Percentiles rank a stretch among this genome's conserved stretches.
Evolutionary conservation across 2,329 filamentous ascomycete species (phyloP).

Genomic region (Elsinoe australis): DNA sequence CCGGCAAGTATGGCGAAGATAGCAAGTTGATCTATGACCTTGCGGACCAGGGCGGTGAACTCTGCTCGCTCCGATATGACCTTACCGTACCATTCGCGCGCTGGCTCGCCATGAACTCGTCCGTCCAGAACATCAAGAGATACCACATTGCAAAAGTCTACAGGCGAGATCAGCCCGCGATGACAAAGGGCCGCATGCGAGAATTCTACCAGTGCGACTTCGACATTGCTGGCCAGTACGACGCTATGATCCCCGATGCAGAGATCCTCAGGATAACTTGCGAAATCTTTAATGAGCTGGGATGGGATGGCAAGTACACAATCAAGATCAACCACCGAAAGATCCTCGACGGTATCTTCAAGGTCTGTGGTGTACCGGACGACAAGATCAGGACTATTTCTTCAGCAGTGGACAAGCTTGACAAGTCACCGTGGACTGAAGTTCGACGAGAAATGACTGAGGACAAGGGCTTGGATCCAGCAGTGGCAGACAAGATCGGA

Average conservation of each 20-base stretch:
- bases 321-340: slow-evolving; percentile 96
- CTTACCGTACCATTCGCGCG: slow-evolving; percentile 84
- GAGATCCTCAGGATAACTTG: slow-evolving; percentile 78
- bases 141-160: slow-evolving; percentile 96
- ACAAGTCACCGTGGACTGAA: slow-evolving; percentile 80
- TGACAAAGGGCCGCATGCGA: slow-evolving; percentile 86
- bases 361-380: slow-evolving; percentile 78
- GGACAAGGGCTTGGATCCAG: slow-evolving; percentile 71
- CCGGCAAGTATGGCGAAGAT: slow-evolving; percentile 88
- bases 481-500: slow-evolving; percentile 79
- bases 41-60: slow-evolving; percentile 78
- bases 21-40: slow-evolving; percentile 88
- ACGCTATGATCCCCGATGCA: slow-evolving; percentile 85
- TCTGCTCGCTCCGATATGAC: slow-evolving; percentile 78
- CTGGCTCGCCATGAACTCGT: slow-evolving; percentile 85
- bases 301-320: slow-evolving; percentile 65
- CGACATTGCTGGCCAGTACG: slow-evolving; percentile 82
- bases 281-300: slow-evolving; percentile 76
- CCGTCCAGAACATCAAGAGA: slow-evolving; percentile 76
- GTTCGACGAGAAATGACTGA: slow-evolving; percentile 90
- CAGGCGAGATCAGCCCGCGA: slow-evolving; percentile 70
- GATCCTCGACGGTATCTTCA: slow-evolving; percentile 86
- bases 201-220: slow-evolving; percentile 98
- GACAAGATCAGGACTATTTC: slow-evolving; percentile 86
- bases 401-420: slow-evolving; percentile 90